phyloP scores from a whole-genome alignment of 1,139 yeast genomes.

The Magnusiomyces sp. region DNA sequence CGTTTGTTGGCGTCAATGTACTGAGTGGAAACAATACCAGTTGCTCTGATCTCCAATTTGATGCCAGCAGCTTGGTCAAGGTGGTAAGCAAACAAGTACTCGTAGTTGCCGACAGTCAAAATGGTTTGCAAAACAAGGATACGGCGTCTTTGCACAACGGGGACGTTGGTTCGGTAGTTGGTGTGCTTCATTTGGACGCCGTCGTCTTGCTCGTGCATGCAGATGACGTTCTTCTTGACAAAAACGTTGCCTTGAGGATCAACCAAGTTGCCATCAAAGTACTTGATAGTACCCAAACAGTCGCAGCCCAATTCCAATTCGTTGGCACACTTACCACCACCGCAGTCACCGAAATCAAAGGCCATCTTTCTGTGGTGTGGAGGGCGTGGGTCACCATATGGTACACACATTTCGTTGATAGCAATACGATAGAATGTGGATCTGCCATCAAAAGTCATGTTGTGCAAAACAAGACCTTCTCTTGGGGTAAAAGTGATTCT shows the following conservation, averaged over 20 bases:
- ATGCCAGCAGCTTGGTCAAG: constrained; percentile 79
- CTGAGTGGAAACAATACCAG: constrained; percentile 64
- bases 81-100: constrained; percentile 68
- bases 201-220: constrained; percentile 86
- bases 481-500: constrained; percentile 66
- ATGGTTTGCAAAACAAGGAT: constrained; percentile 79
- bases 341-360: constrained; percentile 86
- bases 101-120: constrained; percentile 87
- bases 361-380: constrained; percentile 92
- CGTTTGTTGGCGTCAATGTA: constrained; percentile 69
- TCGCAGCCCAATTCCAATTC: constrained; percentile 74
- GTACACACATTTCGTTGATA: constrained; percentile 85
- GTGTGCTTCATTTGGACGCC: constrained; percentile 79
- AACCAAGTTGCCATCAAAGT: constrained; percentile 58
- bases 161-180: constrained; percentile 66
- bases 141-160: constrained; percentile 78
- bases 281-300: constrained; percentile 80
- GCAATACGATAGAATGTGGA: constrained; percentile 71
- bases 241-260: constrained; percentile 58
- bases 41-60: constrained; percentile 78
- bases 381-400: constrained; percentile 85
- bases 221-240: constrained; percentile 62
- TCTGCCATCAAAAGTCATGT: constrained; percentile 73
- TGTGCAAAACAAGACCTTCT: constrained; percentile 79
- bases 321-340: constrained; percentile 76